Evolutionary conservation across 2,329 filamentous ascomycete genomes (phyloP).

Genomic region (Cladophialophora yegresii): DNA sequence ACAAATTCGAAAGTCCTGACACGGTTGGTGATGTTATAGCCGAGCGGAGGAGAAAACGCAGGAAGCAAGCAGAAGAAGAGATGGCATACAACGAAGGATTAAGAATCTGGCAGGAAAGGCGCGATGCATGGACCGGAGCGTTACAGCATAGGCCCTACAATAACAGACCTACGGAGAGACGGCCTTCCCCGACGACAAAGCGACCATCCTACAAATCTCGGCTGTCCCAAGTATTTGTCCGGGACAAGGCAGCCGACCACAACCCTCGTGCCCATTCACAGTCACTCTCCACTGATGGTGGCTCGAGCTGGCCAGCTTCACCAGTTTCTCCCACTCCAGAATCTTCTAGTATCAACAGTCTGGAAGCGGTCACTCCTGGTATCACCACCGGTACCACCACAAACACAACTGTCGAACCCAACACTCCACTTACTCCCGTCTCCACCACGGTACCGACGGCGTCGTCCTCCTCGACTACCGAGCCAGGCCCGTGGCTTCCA

Average conservation of each 20-base stretch:
- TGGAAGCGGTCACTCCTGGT: constrained; percentile 8
- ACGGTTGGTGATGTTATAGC: constrained; percentile 45
- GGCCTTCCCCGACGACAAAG: constrained; percentile 11
- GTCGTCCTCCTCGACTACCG: constrained; percentile 34
- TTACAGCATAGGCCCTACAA: constrained; percentile 41
- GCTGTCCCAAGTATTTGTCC: constrained; percentile 16
- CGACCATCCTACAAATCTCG: constrained; percentile 18
- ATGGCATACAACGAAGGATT: constrained; percentile 78
- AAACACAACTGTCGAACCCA: constrained; percentile 7
- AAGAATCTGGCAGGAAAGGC: constrained; percentile 72
- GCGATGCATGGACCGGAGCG: constrained; percentile 85
- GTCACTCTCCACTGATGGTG: background rate
- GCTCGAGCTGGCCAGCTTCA: constrained; percentile 12
- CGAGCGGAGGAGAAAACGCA: constrained; percentile 58
- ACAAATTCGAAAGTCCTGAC: constrained; percentile 47
- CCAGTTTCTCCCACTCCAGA: constrained; percentile 18
- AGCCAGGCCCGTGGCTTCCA: constrained; percentile 65
- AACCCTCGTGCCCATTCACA: constrained; percentile 1
- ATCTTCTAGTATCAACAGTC: constrained; percentile 21
- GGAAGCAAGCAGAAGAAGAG: constrained; percentile 63
- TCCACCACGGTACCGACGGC: constrained; percentile 48
- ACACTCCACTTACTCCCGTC: constrained; percentile 34
- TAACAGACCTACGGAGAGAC: constrained; percentile 10
- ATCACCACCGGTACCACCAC: constrained; percentile 5
- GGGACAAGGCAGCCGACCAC: constrained; percentile 6